Percentiles rank a stretch among this genome's conserved stretches.
Evolutionary conservation across 768 basidiomycete genomes (phyloP).

Genomic region (Neoboletus magnificus): DNA sequence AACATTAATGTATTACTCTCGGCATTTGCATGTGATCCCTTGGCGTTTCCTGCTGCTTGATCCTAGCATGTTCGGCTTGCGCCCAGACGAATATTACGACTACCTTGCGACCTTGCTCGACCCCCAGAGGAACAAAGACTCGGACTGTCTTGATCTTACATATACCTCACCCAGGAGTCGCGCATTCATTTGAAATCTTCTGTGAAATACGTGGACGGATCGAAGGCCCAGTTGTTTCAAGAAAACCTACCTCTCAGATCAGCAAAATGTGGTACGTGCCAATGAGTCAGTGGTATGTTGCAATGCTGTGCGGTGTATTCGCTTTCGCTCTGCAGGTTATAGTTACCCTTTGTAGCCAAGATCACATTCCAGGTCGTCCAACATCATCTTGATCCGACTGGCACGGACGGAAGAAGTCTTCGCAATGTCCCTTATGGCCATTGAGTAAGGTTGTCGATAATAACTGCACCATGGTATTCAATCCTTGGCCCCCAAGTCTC

Average conservation of each 20-base stretch:
- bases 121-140: neutral
- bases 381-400: neutral
- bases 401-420: neutral
- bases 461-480: neutral
- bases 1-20: neutral
- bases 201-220: no score
- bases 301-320: neutral
- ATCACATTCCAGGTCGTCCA: neutral
- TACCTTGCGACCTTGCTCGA: neutral
- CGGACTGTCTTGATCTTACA: neutral
- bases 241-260: no score
- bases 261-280: neutral
- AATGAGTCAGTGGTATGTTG: neutral
- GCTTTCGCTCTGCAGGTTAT: neutral
- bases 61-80: neutral
- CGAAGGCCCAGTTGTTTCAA: no score
- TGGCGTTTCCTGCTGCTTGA: neutral
- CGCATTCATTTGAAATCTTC: neutral
- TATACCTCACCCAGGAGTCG: neutral
- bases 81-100: neutral
- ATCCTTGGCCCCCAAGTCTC: neutral
- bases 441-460: neutral
- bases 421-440: neutral
- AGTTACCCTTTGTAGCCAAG: neutral
- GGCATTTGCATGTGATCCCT: neutral